A percentile compares a stretch with the other conserved stretches of the same genome.
Conservation (phyloP, 1,284 basidiomycete species). For the Meira miltonrushii region DNA sequence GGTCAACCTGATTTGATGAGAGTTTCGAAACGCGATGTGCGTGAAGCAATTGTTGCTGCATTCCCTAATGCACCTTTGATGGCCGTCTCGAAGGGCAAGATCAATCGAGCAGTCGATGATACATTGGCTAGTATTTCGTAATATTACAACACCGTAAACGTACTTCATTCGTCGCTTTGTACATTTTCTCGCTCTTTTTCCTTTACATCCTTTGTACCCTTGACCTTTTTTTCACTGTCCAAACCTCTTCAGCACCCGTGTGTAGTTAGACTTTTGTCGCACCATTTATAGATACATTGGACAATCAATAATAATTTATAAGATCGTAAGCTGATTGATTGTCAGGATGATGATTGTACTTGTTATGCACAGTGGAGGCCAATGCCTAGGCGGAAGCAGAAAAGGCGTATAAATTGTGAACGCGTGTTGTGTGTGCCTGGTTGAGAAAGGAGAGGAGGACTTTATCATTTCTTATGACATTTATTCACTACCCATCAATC, state of each 20-base stretch:
- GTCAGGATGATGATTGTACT: too few species aligned
- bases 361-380: too few species aligned
- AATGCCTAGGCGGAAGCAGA: too few species aligned
- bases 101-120: constrained; percentile 49
- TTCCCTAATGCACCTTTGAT: constrained; percentile 47
- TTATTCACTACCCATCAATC: too few species aligned
- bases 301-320: too few species aligned
- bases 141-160: not conserved
- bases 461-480: too few species aligned
- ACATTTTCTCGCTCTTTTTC: not conserved
- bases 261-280: too few species aligned
- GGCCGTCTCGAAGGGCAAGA: constrained; percentile 29
- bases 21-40: constrained; percentile 48
- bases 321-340: too few species aligned
- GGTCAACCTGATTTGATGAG: constrained; percentile 47
- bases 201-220: not conserved
- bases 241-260: not conserved
- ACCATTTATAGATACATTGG: too few species aligned
- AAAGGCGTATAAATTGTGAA: too few species aligned
- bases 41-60: constrained; percentile 41
- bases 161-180: not conserved
- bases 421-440: too few species aligned
- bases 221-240: not conserved
- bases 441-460: too few species aligned
- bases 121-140: constrained; percentile 14